Evolutionary conservation across 148 eudicot genomes (phyloP), one percentile per base, ranked within the genome.

Genomic region (Beta vulgaris): DNA sequence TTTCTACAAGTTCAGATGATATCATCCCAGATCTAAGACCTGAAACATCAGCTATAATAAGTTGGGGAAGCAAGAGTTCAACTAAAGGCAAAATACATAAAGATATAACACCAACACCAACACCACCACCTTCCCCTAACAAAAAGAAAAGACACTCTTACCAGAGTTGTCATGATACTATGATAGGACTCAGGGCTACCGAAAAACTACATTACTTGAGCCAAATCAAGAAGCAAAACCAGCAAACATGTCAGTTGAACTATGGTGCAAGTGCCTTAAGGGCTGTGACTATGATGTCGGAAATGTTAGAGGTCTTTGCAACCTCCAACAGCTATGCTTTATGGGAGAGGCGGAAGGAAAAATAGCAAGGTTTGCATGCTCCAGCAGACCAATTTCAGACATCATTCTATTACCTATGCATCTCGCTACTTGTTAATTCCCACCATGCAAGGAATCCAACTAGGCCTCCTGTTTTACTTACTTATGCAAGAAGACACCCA

Each of bases 1-100:
- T 80, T 63, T 80, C 86, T 61, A 69, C 43, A 48, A 71, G 43
- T 77, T 84, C 75, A 51, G 85, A 78, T 75, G 88, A 82, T 69
- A 85, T 57, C 65, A 80, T 78, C 69, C 83, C 74, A 49, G 77
- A 75, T 35, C 76, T 48, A 18, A 60, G 75, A 72, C 88, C 93
- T 89, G 85, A 42, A 32, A 76, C 57, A 76, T 51, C 42, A 71
- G 66, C 44, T 34, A 51, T 61, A 76, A 80, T 21, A 70, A 78
- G 80, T 71, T 51, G 23, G 46, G 23, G 46, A 35, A 73, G 64
- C 44, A 25, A 67, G 40, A 49, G 48, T 19, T 29, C 21, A 60
- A 26, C n/a, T 29, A 7, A 37, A 6, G 69, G 18, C 54, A 53
- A 11, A 25, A 60, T 31, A 21, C 23, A 36, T 25, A 14, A 4